Conservation (phyloP, 129 eudicot genomes). For the Flaveria linearis region DNA sequence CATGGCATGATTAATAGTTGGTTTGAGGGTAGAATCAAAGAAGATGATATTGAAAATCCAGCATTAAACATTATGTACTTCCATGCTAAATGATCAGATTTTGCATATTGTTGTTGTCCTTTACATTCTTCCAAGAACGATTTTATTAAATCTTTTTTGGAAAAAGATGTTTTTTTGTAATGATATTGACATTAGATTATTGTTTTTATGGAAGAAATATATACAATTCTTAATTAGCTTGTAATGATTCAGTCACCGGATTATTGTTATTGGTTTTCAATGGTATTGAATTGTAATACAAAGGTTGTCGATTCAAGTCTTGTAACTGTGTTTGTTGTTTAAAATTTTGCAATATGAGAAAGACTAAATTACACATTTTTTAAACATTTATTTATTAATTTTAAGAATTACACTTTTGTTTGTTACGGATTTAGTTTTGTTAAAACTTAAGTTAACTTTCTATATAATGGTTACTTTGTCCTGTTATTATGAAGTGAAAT, state of each 20-base stretch:
- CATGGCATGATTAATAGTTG: constrained; percentile 49
- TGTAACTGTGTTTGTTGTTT: too few species aligned
- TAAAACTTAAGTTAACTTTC: too few species aligned
- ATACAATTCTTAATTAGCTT: background rate
- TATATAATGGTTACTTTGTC: too few species aligned
- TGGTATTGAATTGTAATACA: too few species aligned
- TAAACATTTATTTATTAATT: too few species aligned
- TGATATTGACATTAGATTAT: background rate
- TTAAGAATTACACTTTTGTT: too few species aligned
- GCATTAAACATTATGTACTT: constrained; percentile 83
- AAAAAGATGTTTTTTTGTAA: background rate
- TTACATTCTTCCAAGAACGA: background rate
- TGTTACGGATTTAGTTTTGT: too few species aligned
- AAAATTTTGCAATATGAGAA: too few species aligned
- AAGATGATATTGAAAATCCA: constrained; percentile 44
- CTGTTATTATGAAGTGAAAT: too few species aligned
- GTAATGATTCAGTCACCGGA: background rate
- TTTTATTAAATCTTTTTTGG: background rate
- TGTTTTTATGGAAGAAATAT: background rate
- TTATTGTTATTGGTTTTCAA: background rate
- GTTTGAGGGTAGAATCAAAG: constrained; percentile 44
- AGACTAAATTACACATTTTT: too few species aligned
- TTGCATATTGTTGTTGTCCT: constrained; percentile 12
- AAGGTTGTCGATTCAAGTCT: too few species aligned
- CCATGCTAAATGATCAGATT: constrained; percentile 30